These are phyloP conservation scores for Aspergillus diversus DNA, from an alignment of 495 filamentous ascomycete species.

Conservation along the genomic window DNA sequence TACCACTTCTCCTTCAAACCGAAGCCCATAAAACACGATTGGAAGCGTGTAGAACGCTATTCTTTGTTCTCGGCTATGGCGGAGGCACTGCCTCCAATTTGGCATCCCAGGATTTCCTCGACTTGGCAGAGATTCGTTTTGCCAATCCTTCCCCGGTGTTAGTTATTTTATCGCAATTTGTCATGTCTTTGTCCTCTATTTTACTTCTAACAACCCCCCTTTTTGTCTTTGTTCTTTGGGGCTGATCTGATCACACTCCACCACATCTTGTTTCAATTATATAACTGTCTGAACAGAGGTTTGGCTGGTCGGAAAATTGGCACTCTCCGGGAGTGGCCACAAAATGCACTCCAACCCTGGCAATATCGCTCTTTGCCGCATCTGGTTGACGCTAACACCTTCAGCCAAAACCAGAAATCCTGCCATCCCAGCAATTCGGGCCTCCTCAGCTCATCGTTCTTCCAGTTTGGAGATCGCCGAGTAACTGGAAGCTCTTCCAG, in stretches of 20 bases:
- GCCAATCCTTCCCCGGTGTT: neutral
- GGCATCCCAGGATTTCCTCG: neutral
- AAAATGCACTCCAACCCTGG: neutral
- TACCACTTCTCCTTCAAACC: too few species aligned
- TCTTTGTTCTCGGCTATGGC: too few species aligned
- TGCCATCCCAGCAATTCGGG: slow-evolving; percentile 17
- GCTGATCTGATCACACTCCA: neutral
- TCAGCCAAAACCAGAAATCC: slow-evolving; percentile 1
- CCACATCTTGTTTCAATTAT: neutral
- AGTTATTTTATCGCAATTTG: neutral
- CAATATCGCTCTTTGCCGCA: neutral
- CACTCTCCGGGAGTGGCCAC: neutral
- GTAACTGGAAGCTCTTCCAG: slow-evolving; percentile 2
- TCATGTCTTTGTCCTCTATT: slow-evolving; percentile 8
- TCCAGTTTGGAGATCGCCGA: slow-evolving; percentile 18
- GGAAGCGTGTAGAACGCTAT: too few species aligned
- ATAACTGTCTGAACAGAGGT: neutral
- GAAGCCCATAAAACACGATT: too few species aligned
- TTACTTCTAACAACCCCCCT: neutral
- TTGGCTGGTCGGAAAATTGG: too few species aligned
- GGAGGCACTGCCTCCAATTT: neutral
- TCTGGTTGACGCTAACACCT: neutral
- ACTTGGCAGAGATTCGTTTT: neutral
- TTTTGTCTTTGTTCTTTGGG: neutral
- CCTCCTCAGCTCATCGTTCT: slow-evolving; percentile 14